A percentile compares a stretch with the other conserved stretches of the same genome.
Evolutionary conservation across 768 basidiomycete species (phyloP).

Genomic region (Pleurotus ostreatus): DNA sequence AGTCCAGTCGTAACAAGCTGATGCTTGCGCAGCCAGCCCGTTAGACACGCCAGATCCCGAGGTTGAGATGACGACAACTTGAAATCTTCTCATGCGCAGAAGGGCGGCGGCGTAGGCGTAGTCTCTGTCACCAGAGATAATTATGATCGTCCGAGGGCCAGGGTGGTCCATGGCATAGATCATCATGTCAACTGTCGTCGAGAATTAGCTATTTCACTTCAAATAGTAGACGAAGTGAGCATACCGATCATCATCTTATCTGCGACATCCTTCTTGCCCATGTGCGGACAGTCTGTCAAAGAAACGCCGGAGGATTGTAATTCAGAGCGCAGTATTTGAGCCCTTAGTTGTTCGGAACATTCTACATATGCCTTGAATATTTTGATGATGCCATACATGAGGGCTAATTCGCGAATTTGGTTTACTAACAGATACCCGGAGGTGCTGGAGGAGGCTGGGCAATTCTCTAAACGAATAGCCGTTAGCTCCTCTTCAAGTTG

Average conservation of each 20-base stretch:
- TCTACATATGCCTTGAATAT: conserved; percentile 54
- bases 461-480: conserved; percentile 27
- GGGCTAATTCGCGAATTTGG: conserved; percentile 40
- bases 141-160: conserved; percentile 37
- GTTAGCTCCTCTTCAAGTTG: conserved; percentile 25
- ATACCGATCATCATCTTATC: conserved; percentile 51
- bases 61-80: conserved; percentile 37
- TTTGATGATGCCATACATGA: conserved; percentile 41
- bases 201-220: background rate
- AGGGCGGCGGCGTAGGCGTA: conserved; percentile 40
- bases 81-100: conserved; percentile 33
- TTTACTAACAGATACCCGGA: conserved; percentile 39
- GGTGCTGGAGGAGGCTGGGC: conserved; percentile 27
- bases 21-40: conserved; percentile 34
- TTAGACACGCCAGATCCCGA: conserved; percentile 31
- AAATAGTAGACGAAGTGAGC: conserved; percentile 6
- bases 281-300: conserved; percentile 33
- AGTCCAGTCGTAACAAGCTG: conserved; percentile 43
- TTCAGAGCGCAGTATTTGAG: conserved; percentile 31
- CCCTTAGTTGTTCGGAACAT: conserved; percentile 27
- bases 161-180: conserved; percentile 38
- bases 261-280: conserved; percentile 34
- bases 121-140: conserved; percentile 44
- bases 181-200: conserved; percentile 21
- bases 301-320: conserved; percentile 46